Percentiles rank a stretch among this genome's conserved stretches.
phyloP scores from a whole-genome alignment of 2,329 filamentous ascomycete species.

The Lecanoromycetidae sp. region DNA sequence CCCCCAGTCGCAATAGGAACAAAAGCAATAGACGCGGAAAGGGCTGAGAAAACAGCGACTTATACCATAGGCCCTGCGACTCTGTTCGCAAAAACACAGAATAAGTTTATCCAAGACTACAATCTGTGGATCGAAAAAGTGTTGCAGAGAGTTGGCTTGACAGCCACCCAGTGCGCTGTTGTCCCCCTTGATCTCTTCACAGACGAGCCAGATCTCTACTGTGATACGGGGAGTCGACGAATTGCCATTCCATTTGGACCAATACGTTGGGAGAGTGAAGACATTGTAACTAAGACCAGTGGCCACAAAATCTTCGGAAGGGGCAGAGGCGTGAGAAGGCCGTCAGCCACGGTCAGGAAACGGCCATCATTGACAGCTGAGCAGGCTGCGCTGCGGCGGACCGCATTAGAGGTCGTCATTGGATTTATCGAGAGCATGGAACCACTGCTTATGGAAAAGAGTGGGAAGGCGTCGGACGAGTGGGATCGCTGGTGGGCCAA shows the following conservation, averaged over 20 bases:
- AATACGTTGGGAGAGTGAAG: constrained; percentile 72
- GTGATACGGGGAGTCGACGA: constrained; percentile 58
- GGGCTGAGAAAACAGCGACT: constrained; percentile 59
- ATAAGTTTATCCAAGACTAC: constrained; percentile 70
- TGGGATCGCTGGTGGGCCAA: constrained; percentile 83
- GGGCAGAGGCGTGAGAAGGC: constrained; percentile 18
- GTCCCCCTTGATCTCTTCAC: constrained; percentile 68
- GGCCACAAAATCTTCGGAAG: constrained; percentile 17
- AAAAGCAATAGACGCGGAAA: constrained; percentile 50
- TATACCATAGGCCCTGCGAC: constrained; percentile 76
- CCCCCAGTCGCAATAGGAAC: constrained; percentile 48
- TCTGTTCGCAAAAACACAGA: constrained; percentile 66
- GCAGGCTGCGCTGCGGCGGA: constrained; percentile 62
- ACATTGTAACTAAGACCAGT: constrained; percentile 17
- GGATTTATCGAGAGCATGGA: constrained; percentile 79
- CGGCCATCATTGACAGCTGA: constrained; percentile 48
- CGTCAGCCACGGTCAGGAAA: constrained; percentile 24
- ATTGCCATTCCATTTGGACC: constrained; percentile 80
- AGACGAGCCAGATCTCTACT: constrained; percentile 60
- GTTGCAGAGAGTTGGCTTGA: constrained; percentile 58
- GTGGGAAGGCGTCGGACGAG: constrained; percentile 78
- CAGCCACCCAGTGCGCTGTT: constrained; percentile 64
- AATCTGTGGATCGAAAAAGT: constrained; percentile 71
- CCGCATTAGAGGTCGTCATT: constrained; percentile 68
- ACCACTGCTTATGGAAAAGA: constrained; percentile 66